Evolutionary conservation across 345 rosid genomes (phyloP), one percentile per base, ranked within the genome.

Genomic region (Camelina sativa): DNA sequence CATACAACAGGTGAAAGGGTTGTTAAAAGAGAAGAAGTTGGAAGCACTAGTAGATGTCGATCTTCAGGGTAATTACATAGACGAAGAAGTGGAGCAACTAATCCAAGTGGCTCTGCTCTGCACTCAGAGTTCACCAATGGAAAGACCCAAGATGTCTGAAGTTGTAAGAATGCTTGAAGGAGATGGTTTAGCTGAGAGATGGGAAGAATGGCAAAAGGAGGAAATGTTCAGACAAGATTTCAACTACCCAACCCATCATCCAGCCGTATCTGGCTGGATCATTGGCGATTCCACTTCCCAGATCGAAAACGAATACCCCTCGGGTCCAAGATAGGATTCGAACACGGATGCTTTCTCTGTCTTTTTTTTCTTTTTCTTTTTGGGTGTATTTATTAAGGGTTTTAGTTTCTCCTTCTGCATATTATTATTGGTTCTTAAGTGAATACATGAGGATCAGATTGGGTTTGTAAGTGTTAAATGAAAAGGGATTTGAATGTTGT

Each of bases 111-210:
- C 98, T 65, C 87, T 95, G 32, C 82, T 95, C 41, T 95, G 98
- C 79, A 95, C 99, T 8, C 99, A 92, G 50, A 78, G 94, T 71
- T 79, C 94, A 19, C 91, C 99, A 13, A 41, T 78, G 90, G 99
- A 92, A 69, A 84, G 99, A 30, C 99, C 99, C 0, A 92, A 90
- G 81, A 95, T 95, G 99, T 86, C 97, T 0, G 98, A 95, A 40
- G 99, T 92, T 25, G 98, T 95, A 8, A 90, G 98, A 74, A 95
- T 95, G 99, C 89, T 95, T 46, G 99, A 95, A 84, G 99, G 99
- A 6, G 98, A 92, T 61, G 98, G 98, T 30, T 86, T 95, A 84
- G 94, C 97, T 11, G 98, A 92, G 86, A 89, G 90, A 79, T 95
- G 99, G 99, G 98, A 92, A 82, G 97, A 92, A 62, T 92, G 97